These are phyloP conservation scores for Rhododendron ferrugineum DNA, from an alignment of 148 eudicot species.

Conservation along the genomic window DNA sequence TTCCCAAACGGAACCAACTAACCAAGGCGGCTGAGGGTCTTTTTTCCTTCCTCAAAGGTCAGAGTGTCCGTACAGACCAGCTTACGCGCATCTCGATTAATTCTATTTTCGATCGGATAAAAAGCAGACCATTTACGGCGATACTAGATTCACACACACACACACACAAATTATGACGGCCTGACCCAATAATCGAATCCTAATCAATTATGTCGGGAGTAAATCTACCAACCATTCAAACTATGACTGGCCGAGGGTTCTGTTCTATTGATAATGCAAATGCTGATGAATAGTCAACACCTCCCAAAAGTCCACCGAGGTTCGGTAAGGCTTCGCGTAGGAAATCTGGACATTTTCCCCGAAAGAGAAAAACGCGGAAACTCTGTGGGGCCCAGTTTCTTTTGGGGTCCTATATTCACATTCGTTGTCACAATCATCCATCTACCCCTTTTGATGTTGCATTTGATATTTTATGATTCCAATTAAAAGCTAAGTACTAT, in stretches of 20 bases:
- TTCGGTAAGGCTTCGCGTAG: neutral
- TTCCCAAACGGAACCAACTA: neutral
- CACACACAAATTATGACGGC: too few species aligned
- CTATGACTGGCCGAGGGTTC: neutral
- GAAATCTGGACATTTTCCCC: neutral
- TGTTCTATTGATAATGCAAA: neutral
- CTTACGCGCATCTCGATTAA: too few species aligned
- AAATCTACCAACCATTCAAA: too few species aligned
- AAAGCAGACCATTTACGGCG: too few species aligned
- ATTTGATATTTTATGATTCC: neutral
- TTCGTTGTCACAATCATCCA: neutral
- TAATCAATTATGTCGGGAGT: too few species aligned
- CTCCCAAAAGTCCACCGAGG: neutral
- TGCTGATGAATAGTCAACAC: neutral
- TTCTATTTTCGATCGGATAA: too few species aligned
- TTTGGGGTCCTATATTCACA: neutral
- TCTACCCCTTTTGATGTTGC: neutral
- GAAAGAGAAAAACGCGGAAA: neutral
- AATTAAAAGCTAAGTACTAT: neutral
- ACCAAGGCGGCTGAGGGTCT: neutral
- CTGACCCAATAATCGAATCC: too few species aligned
- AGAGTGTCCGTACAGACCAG: too few species aligned
- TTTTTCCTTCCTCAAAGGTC: too few species aligned
- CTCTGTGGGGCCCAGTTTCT: neutral
- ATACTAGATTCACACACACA: too few species aligned